These are phyloP conservation scores for Trichoderma sp. DNA, from an alignment of 2,329 filamentous ascomycete species.

Conservation along the genomic window DNA sequence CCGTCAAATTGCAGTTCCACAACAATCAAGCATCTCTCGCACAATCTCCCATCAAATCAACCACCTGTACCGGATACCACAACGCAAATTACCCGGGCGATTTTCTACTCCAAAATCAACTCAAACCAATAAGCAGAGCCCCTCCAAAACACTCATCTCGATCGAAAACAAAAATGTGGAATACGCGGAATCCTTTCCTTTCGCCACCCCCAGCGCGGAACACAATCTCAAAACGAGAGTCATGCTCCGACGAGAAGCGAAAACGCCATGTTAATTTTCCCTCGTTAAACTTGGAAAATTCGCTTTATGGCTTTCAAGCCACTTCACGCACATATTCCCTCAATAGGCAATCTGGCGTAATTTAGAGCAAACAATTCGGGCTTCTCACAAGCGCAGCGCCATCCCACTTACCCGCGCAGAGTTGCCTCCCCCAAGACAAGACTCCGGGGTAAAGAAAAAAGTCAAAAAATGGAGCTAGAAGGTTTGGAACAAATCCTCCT, in stretches of 20 bases:
- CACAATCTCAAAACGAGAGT: background rate
- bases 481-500: background rate
- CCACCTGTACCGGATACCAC: background rate
- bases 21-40: background rate
- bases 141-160: background rate
- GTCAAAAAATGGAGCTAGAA: background rate
- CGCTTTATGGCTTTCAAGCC: background rate
- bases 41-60: background rate
- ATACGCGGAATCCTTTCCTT: background rate
- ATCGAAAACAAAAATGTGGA: background rate
- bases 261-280: background rate
- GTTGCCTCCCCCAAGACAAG: too few species aligned
- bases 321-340: background rate
- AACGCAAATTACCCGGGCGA: background rate
- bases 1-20: background rate
- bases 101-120: background rate
- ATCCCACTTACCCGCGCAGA: background rate
- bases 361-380: background rate
- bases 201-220: background rate
- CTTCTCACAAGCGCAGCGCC: background rate
- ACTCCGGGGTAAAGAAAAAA: background rate
- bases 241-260: conserved; percentile 1
- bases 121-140: background rate
- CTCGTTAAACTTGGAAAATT: background rate
- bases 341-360: background rate